phyloP scores from a whole-genome alignment of 164 flowering plant species.

The Kingdonia uniflora region DNA sequence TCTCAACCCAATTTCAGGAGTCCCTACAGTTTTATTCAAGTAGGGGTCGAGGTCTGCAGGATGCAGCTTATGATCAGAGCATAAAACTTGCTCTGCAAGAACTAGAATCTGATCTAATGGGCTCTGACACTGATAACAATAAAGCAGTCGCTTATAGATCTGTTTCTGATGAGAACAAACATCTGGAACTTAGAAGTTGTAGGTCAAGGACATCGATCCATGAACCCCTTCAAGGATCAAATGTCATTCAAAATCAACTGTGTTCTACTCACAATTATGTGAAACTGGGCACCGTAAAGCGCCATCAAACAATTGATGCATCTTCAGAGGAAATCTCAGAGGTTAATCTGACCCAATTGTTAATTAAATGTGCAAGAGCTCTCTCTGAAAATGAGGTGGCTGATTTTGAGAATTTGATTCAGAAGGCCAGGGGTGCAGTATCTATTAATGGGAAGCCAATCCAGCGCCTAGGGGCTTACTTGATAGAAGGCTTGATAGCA shows the following conservation, averaged over 20 bases:
- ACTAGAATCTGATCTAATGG: conserved; percentile 68
- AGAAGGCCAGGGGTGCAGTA: conserved; percentile 35
- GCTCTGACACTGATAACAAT: conserved; percentile 36
- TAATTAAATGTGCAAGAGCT: conserved; percentile 63
- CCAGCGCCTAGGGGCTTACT: conserved; percentile 64
- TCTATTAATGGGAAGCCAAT: conserved; percentile 56
- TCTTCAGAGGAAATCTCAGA: conserved; percentile 23
- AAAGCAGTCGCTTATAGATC: conserved; percentile 20
- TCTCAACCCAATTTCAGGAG: conserved; percentile 16
- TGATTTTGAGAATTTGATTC: conserved; percentile 37
- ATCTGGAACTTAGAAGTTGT: conserved; percentile 21
- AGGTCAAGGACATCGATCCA: conserved; percentile 20
- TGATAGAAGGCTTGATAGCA: conserved; percentile 56
- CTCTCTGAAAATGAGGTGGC: conserved; percentile 40
- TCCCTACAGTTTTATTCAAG: conserved; percentile 11
- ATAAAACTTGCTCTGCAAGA: conserved; percentile 36
- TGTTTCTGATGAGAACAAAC: conserved; percentile 20
- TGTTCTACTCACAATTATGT: conserved; percentile 15
- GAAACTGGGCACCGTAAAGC: conserved; percentile 7
- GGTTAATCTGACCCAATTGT: conserved; percentile 35
- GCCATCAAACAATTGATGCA: conserved; percentile 1
- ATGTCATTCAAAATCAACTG: conserved; percentile 21
- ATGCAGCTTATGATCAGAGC: conserved; percentile 25
- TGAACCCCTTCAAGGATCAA: conserved; percentile 16
- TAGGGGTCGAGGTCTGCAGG: conserved; percentile 12